Evolutionary conservation across 805 yeast genomes (phyloP).

Genomic region (Yamadazyma philogaea): DNA sequence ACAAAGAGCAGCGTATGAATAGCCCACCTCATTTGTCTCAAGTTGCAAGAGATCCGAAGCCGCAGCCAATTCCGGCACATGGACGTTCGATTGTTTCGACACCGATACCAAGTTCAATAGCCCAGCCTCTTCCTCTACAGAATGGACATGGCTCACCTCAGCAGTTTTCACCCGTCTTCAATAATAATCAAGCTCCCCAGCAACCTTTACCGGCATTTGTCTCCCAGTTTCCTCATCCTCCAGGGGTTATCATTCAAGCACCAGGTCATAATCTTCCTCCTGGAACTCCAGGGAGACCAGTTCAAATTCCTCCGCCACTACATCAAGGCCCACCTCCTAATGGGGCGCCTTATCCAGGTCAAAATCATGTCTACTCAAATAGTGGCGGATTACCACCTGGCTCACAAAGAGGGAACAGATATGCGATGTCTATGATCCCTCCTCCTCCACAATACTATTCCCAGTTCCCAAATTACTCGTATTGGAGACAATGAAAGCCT

Average conservation of each 20-base stretch:
- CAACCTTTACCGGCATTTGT: slow-evolving; percentile 16
- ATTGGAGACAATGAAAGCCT: slow-evolving; percentile 6
- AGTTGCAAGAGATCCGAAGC: not conserved
- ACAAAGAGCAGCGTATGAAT: not conserved
- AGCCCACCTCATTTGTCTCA: not conserved
- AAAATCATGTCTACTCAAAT: slow-evolving; percentile 15
- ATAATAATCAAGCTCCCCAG: slow-evolving; percentile 15
- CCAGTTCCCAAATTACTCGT: slow-evolving; percentile 6
- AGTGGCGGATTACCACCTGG: slow-evolving; percentile 26
- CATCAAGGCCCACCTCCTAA: slow-evolving; percentile 5
- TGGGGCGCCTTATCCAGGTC: not conserved
- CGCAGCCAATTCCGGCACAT: not conserved
- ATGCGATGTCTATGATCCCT: slow-evolving; percentile 9
- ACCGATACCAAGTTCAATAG: not conserved
- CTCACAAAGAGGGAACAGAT: slow-evolving; percentile 8
- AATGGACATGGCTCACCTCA: slow-evolving; percentile 13
- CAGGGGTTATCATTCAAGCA: slow-evolving; percentile 2
- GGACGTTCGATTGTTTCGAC: not conserved
- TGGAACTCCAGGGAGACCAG: slow-evolving; percentile 14
- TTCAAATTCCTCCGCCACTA: slow-evolving; percentile 10
- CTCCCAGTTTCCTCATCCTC: slow-evolving; percentile 6
- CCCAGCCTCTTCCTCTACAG: slow-evolving; percentile 5
- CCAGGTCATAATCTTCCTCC: slow-evolving; percentile 20
- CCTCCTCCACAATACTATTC: slow-evolving; percentile 12
- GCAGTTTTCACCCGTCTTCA: slow-evolving; percentile 8